phyloP scores from a whole-genome alignment of 176 grass and related monocot species.

The Chrysopogon serrulatus region DNA sequence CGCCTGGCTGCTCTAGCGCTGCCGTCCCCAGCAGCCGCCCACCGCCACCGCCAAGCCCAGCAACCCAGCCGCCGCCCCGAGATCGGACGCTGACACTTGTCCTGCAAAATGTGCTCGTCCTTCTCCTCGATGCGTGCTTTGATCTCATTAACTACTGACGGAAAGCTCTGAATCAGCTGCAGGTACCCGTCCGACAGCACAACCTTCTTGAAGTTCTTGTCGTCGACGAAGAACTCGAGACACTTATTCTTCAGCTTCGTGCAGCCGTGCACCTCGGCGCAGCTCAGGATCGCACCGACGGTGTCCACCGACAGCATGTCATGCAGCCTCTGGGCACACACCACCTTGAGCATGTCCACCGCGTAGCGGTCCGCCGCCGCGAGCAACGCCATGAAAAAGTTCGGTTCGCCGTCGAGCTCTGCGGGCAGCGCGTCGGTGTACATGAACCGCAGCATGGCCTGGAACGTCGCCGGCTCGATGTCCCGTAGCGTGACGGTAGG shows the following conservation, averaged over 20 bases:
- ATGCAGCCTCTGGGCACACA: constrained; percentile 2
- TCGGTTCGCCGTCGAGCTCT: background rate
- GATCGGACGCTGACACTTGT: no score
- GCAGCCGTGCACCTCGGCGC: constrained; percentile 33
- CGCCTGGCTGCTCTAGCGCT: no score
- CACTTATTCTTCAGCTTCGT: constrained; percentile 30
- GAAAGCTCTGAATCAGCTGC: constrained; percentile 28
- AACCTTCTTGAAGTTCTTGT: constrained; percentile 30
- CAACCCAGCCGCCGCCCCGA: no score
- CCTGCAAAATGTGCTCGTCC: no score
- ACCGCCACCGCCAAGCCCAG: no score
- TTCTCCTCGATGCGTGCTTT: background rate
- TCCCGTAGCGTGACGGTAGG: background rate
- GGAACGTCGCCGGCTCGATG: background rate
- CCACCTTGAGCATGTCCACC: background rate
- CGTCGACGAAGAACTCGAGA: constrained; percentile 20
- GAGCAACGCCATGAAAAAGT: background rate
- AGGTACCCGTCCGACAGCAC: constrained; percentile 21
- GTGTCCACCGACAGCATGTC: constrained; percentile 19
- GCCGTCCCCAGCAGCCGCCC: no score
- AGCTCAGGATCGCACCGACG: background rate
- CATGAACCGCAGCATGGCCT: constrained; percentile 37
- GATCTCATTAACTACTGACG: constrained; percentile 14
- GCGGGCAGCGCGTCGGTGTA: constrained; percentile 24
- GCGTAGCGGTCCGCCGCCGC: background rate